These are phyloP conservation scores for Exophiala lecanii-corni DNA, from an alignment of 2,329 filamentous ascomycete species.

Conservation along the genomic window DNA sequence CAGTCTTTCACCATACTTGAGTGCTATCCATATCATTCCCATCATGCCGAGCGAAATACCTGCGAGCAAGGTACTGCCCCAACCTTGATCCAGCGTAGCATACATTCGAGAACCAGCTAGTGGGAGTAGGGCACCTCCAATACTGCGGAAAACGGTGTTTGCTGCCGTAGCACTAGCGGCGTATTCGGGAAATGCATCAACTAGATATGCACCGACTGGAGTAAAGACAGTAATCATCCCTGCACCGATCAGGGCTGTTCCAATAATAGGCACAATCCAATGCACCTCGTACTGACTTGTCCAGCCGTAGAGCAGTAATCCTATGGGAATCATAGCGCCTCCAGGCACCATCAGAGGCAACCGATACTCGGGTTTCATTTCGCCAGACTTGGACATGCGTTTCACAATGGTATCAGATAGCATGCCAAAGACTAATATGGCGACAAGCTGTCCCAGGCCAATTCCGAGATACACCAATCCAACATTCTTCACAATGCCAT, in stretches of 20 bases:
- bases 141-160: slow-evolving; percentile 51
- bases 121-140: slow-evolving; percentile 57
- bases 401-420: slow-evolving; percentile 41
- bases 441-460: slow-evolving; percentile 54
- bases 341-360: slow-evolving; percentile 50
- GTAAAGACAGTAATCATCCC: slow-evolving; percentile 55
- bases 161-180: slow-evolving; percentile 51
- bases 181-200: slow-evolving; percentile 50
- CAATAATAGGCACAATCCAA: slow-evolving; percentile 45
- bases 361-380: slow-evolving; percentile 48
- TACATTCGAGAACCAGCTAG: slow-evolving; percentile 55
- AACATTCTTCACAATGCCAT: slow-evolving; percentile 49
- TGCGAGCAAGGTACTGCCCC: slow-evolving; percentile 52
- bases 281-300: slow-evolving; percentile 32
- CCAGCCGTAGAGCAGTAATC: slow-evolving; percentile 50
- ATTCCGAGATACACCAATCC: slow-evolving; percentile 58
- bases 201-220: slow-evolving; percentile 57
- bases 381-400: slow-evolving; percentile 24
- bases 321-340: slow-evolving; percentile 42
- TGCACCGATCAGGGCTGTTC: slow-evolving; percentile 49
- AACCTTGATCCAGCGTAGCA: slow-evolving; percentile 42
- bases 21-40: slow-evolving; percentile 36
- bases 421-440: slow-evolving; percentile 40
- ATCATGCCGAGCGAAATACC: slow-evolving; percentile 51
- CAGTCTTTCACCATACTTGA: slow-evolving; percentile 34